phyloP scores from a whole-genome alignment of 352 stramenopile genomes.

The Pythium plurisporium region DNA sequence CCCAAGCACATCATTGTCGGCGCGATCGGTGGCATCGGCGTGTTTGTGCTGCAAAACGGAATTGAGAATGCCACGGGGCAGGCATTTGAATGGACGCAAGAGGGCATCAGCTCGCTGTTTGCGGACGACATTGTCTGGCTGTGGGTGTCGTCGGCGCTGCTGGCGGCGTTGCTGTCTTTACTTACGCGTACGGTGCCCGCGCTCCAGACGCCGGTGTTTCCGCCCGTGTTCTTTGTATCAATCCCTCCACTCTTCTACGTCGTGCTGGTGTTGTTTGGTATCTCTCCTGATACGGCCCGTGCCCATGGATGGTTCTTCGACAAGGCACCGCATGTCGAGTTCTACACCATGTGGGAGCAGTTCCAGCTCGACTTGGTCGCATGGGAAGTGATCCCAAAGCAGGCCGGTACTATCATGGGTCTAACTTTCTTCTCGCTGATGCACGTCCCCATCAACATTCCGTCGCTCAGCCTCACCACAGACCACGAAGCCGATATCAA shows the following conservation, averaged over 20 bases:
- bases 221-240: conserved; percentile 76
- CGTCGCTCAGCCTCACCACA: conserved; percentile 79
- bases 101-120: conserved; percentile 47
- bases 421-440: conserved; percentile 92
- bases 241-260: conserved; percentile 79
- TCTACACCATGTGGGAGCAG: conserved; percentile 73
- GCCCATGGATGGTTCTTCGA: conserved; percentile 76
- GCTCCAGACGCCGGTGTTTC: conserved; percentile 53
- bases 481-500: conserved; percentile 91
- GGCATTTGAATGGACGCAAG: conserved; percentile 54
- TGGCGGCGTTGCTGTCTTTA: conserved; percentile 48
- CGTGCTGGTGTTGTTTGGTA: conserved; percentile 38
- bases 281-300: conserved; percentile 54
- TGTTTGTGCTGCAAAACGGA: conserved; percentile 81
- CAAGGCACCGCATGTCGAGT: conserved; percentile 55
- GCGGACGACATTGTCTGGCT: conserved; percentile 54
- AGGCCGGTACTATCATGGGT: conserved; percentile 74
- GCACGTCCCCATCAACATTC: conserved; percentile 95
- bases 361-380: conserved; percentile 62
- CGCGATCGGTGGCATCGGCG: conserved; percentile 92
- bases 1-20: conserved; percentile 93
- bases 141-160: conserved; percentile 54
- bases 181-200: conserved; percentile 42
- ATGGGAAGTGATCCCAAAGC: conserved; percentile 71
- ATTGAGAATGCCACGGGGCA: conserved; percentile 81